Conservation (phyloP, 768 basidiomycete genomes). For the Hygrocybe coccinea region DNA sequence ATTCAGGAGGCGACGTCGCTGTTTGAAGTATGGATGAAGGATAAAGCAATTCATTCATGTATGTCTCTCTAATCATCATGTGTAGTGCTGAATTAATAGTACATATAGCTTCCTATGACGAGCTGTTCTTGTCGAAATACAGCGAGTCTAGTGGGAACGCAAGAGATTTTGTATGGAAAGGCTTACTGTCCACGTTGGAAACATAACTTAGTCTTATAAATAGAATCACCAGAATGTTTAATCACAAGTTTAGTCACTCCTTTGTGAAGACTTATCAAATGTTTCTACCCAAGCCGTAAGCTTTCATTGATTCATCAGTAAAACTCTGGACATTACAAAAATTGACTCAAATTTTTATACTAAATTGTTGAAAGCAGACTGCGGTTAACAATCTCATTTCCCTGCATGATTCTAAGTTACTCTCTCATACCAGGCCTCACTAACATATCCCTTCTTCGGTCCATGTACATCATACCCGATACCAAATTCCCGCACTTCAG, state of each 20-base stretch:
- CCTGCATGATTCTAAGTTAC: no score
- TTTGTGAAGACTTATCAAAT: no score
- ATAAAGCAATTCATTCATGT: constrained; percentile 51
- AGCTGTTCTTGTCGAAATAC: constrained; percentile 74
- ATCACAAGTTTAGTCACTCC: no score
- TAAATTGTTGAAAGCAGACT: no score
- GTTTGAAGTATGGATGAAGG: constrained; percentile 73
- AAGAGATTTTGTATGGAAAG: constrained; percentile 70
- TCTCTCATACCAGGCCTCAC: background rate
- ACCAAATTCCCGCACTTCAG: background rate
- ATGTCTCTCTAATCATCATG: constrained; percentile 20
- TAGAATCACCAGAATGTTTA: no score
- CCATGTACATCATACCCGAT: background rate
- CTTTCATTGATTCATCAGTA: no score
- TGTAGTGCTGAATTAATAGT: constrained; percentile 2
- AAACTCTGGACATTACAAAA: no score
- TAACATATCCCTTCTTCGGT: background rate
- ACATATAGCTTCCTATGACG: constrained; percentile 45
- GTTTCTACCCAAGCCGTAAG: no score
- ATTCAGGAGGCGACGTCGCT: constrained; percentile 66
- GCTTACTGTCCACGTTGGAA: constrained; percentile 38
- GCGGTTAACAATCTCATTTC: no score
- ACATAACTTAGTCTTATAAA: background rate
- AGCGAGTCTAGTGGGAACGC: constrained; percentile 75
- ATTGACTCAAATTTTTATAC: no score